These are phyloP conservation scores for Xylaria bambusicola DNA, from an alignment of 495 filamentous ascomycete genomes.

Conservation along the genomic window DNA sequence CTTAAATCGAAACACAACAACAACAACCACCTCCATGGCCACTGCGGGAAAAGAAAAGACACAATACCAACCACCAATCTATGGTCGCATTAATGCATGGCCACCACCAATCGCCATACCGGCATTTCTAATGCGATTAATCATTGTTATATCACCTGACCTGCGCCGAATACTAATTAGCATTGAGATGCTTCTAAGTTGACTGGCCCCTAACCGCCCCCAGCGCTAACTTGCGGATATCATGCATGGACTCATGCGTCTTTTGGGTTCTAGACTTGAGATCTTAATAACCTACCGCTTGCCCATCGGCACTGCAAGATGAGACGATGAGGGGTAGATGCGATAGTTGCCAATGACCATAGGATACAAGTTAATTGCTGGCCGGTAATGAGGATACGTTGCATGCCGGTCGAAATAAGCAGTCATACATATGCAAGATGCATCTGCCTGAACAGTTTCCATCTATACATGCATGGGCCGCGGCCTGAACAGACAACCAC, in stretches of 20 bases:
- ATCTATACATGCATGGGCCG: neutral
- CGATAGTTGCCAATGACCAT: neutral
- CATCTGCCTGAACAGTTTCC: neutral
- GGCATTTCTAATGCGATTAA: no score
- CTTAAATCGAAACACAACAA: neutral
- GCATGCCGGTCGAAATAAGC: neutral
- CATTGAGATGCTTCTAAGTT: conserved; percentile 6
- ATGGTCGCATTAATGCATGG: conserved; percentile 10
- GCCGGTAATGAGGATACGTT: conserved; percentile 3
- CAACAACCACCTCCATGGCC: neutral
- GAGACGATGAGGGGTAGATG: neutral
- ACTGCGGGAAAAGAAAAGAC: neutral
- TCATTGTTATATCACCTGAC: conserved; percentile 10
- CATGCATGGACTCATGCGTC: conserved; percentile 9
- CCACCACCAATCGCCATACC: neutral
- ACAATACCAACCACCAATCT: neutral
- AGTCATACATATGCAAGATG: neutral
- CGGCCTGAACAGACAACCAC: neutral
- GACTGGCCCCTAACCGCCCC: neutral
- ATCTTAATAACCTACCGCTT: conserved; percentile 5
- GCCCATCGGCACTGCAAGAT: neutral
- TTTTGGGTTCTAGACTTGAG: conserved; percentile 8
- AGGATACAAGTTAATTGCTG: no score
- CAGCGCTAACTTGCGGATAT: conserved; percentile 6
- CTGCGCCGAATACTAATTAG: neutral